These are phyloP conservation scores for Pinguiococcus pyrenoidosus DNA, from an alignment of 108 stramenopile genomes.

Conservation along the genomic window DNA sequence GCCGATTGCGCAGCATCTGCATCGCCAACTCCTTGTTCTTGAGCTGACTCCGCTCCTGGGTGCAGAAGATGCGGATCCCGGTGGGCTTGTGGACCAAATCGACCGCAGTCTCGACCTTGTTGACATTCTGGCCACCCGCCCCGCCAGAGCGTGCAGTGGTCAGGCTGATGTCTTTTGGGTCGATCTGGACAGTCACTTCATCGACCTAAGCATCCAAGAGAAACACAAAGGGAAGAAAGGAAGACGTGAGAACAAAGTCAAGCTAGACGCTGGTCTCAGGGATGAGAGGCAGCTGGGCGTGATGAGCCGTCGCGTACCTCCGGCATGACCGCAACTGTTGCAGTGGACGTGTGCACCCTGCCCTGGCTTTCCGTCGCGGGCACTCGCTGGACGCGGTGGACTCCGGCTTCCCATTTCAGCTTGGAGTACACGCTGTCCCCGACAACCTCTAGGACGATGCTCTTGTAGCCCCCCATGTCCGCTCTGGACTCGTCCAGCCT, in stretches of 20 bases:
- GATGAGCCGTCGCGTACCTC: too few species aligned
- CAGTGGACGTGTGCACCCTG: slow-evolving; percentile 35
- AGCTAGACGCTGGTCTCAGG: too few species aligned
- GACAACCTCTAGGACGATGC: slow-evolving; percentile 21
- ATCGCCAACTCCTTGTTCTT: slow-evolving; percentile 38
- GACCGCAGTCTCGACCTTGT: slow-evolving; percentile 40
- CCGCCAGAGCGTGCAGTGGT: slow-evolving; percentile 32
- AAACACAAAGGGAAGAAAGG: too few species aligned
- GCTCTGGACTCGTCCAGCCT: slow-evolving; percentile 11
- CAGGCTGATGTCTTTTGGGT: slow-evolving; percentile 29
- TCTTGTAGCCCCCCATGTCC: slow-evolving; percentile 31
- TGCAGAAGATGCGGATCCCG: slow-evolving; percentile 38
- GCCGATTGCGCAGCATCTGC: slow-evolving; percentile 21
- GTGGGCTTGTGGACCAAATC: slow-evolving; percentile 39
- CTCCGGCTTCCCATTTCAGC: slow-evolving; percentile 38
- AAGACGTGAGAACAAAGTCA: too few species aligned
- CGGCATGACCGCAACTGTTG: slow-evolving; percentile 38
- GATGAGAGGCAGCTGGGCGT: too few species aligned
- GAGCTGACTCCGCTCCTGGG: slow-evolving; percentile 33
- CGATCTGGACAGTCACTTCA: slow-evolving; percentile 29
- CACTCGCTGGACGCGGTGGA: slow-evolving; percentile 36
- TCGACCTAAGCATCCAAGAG: too few species aligned
- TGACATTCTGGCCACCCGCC: slow-evolving; percentile 26
- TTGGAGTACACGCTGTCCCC: slow-evolving; percentile 33
- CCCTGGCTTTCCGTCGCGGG: slow-evolving; percentile 40